Evolutionary conservation across 305 asterid genomes (phyloP), one percentile per base, ranked within the genome.

Genomic region (Rubia tinctorum): DNA sequence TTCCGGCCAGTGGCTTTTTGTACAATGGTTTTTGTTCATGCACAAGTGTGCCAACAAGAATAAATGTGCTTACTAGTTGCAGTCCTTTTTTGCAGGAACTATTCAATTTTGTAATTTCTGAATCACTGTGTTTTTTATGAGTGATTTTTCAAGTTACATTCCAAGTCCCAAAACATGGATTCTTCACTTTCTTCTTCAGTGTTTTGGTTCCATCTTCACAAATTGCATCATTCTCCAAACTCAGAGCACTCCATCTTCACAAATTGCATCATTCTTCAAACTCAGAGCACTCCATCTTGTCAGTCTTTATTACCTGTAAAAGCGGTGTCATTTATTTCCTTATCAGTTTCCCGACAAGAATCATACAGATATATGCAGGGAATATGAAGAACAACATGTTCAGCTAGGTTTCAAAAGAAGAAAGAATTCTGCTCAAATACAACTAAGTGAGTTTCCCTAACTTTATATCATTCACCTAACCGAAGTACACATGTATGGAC

Each of bases 301-400:
- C 77, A 64, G 15, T 64, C 71, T 64, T 73, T 62, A 10, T 61
- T 30, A 37, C 71, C 77, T 64, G 77, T 25, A 56, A 2, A 20
- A 55, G 20, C 0, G 66, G 55, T 11, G 27, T 7, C n/a, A n/a
- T 27, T 55, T 34, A 37, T 58, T 11, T 10, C 7, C n/a, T 6
- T 30, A 30, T 20, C 17, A 43, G 74, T 5, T 55, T n/a, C n/a
- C n/a, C n/a, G n/a, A n/a, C n/a, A 49, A 45, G 44, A 25, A 23
- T 37, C 59, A 51, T 49, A 13, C n/a, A 49, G n/a, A 49, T 49
- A 13, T 49, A 9, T 4, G 5, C 6, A 49, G 4, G 56, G 45
- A 42, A 42, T 8, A 42, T 42, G 34, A 30, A 30, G 34, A 49
- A 15, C 56, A 49, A 13, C 4, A 49, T 5, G 56, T 14, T 49